Evolutionary conservation across 805 yeast species (phyloP), one percentile per base, ranked within the genome.

Genomic region (Ogataea sp.): DNA sequence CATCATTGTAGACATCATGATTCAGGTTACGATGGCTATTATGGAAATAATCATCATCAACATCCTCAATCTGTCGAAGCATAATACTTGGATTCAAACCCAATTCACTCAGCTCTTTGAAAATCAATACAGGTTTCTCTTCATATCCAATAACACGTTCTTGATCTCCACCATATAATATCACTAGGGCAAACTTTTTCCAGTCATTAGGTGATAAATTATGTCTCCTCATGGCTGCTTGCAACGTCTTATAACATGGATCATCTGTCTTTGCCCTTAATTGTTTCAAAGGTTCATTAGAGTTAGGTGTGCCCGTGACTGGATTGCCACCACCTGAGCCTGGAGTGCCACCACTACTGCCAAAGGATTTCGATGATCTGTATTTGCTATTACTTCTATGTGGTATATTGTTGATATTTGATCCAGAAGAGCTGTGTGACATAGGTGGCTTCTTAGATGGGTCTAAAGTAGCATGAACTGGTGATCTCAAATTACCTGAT

Each of bases 11-110:
- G 14, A 7, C 7, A 27, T 27, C 24, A 23, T 36, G 17, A 23
- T 28, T 3, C 6, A 18, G 23, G 15, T 15, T 20, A 15, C 6
- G 20, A 16, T 29, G 16, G 34, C 52, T 53, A 34, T 46, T 44
- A 20, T 50, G 50, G 25, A 44, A 38, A 13, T 48, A 39, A 17
- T 48, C 50, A 34, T 58, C 62, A 37, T 58, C 64, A 26, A 50
- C 51, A 37, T 73, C 81, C 28, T 88, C 95, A 37, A 82, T 71
- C 49, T 86, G 93, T 49, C 97, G 67, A 33, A 89, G 69, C 96
- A 89, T 89, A 43, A 89, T 87, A 2, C 93, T 84, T 1, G 97
- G 97, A 53, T 83, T 85, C 47, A 81, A 71, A 1, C 96, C 96
- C 42, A 78, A 72, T 44, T 84, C 95, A 54, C 79, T 87, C 20